Conservation (phyloP, 2,329 filamentous ascomycete species). For the Ophiostoma angusticollis region DNA sequence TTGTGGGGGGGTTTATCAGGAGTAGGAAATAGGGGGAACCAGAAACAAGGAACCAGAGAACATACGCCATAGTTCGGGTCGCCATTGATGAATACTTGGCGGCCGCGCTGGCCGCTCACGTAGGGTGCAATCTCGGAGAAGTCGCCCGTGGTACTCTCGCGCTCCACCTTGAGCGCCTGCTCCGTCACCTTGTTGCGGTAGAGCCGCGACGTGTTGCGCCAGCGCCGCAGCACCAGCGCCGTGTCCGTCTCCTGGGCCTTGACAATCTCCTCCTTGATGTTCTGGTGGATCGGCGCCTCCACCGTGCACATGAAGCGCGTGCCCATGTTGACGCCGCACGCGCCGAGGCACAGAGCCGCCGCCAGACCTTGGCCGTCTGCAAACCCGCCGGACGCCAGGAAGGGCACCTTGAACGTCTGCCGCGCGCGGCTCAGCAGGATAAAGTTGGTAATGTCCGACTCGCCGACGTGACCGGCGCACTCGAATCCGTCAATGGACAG, state of each 20-base stretch:
- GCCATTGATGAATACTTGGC: conserved; percentile 83
- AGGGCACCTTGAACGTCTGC: conserved; percentile 73
- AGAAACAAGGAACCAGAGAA: too few relatives aligned
- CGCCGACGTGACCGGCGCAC: conserved; percentile 81
- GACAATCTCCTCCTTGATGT: conserved; percentile 91
- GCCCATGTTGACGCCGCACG: conserved; percentile 96
- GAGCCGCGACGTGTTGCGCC: conserved; percentile 83
- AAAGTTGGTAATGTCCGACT: conserved; percentile 80
- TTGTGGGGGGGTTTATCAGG: too few relatives aligned
- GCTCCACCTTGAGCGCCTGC: conserved; percentile 71
- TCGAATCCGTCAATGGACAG: conserved; percentile 95
- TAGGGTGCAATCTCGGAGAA: conserved; percentile 79
- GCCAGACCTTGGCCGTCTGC: conserved; percentile 89
- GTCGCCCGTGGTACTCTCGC: conserved; percentile 68
- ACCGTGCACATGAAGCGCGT: conserved; percentile 95
- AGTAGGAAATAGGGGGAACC: too few relatives aligned
- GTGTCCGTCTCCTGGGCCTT: conserved; percentile 83
- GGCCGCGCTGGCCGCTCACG: conserved; percentile 81
- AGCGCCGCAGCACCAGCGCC: conserved; percentile 71
- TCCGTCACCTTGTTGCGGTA: conserved; percentile 83
- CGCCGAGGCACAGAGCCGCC: conserved; percentile 77
- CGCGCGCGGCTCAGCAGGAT: conserved; percentile 76
- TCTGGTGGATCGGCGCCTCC: conserved; percentile 81
- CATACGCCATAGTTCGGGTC: conserved; percentile 81
- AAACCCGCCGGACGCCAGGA: conserved; percentile 92